Evolutionary conservation across 495 filamentous ascomycete species (phyloP), one percentile per base, ranked within the genome.

Genomic region (Sporormia fimetaria): DNA sequence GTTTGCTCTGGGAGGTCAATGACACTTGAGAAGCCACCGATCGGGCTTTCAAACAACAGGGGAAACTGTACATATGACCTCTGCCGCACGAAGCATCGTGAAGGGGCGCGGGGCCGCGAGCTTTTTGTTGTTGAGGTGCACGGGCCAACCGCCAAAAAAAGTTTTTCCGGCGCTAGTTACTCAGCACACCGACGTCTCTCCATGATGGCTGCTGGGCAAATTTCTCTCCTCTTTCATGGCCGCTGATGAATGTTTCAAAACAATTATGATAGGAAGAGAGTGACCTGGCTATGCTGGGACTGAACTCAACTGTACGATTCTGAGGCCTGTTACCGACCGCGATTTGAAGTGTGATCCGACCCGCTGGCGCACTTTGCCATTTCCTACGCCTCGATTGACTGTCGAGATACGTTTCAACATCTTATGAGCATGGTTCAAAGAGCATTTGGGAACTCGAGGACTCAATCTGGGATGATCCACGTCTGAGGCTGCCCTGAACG

Each of bases 221-320:
- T n/a, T 43, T 31, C 27, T 31, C 17, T 26, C 44, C 32, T 42
- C 20, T 54, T 47, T 62, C 42, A 62, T 55, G 68, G 71, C 67
- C 64, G 47, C 59, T 72, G 71, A 75, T 72, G 71, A 75, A 42
- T 35, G 57, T 42, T 61, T 65, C 65, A 62, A 55, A 63, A n/a
- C n/a, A 60, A 61, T 53, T 21, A 67, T 69, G 65, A 75, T 74
- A 75, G 70, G 71, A 75, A 75, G 71, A 75, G 71, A 64, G 67
- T 75, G 71, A 75, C 60, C 34, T 39, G 35, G 49, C 46, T 15
- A 40, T 26, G 42, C 31, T 59, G 59, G 61, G 68, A 30, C 58
- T 74, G 71, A 74, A 73, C 68, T 74, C 57, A 59, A 53, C 37
- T 58, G 63, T 64, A 65, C 40, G n/a, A 40, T 47, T 63, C 62